These are phyloP conservation scores for Gracilaria vermiculophylla DNA, from an alignment of 23 red algal species.

Conservation along the genomic window DNA sequence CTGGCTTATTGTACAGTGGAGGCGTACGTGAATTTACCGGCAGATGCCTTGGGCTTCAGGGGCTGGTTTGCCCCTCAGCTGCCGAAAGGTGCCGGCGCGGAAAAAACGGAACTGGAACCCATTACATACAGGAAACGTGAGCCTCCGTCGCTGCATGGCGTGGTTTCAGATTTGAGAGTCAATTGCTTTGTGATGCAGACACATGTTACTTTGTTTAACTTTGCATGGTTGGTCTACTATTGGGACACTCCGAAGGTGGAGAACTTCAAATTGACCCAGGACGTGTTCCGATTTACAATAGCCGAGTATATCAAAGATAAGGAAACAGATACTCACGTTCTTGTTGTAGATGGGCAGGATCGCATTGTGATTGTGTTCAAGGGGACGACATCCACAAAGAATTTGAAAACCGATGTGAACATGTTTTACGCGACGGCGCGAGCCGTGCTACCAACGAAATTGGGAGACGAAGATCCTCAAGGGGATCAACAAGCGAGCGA, in stretches of 20 bases:
- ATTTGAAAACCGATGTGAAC: conserved; percentile 83
- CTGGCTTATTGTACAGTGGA: conserved; percentile 64
- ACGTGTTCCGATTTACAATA: conserved; percentile 68
- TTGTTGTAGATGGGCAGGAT: conserved; percentile 75
- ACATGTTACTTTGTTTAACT: conserved; percentile 83
- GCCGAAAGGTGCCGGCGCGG: conserved; percentile 38
- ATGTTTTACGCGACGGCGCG: conserved; percentile 66
- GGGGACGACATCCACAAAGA: conserved; percentile 81
- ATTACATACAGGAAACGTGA: conserved; percentile 84
- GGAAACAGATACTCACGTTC: conserved; percentile 80
- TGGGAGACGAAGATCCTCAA: conserved; percentile 50
- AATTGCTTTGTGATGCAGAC: conserved; percentile 89
- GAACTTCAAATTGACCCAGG: conserved; percentile 69
- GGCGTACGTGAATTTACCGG: conserved; percentile 78
- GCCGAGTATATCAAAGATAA: conserved; percentile 70
- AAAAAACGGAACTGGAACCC: conserved; percentile 57
- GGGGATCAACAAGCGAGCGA: conserved; percentile 30
- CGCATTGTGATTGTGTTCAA: conserved; percentile 87
- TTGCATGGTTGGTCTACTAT: conserved; percentile 87
- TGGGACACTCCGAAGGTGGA: conserved; percentile 81
- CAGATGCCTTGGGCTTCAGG: conserved; percentile 66
- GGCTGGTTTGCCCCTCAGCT: conserved; percentile 75
- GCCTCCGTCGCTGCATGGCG: conserved; percentile 61
- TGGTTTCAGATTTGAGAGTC: conserved; percentile 67
- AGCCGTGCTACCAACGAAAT: conserved; percentile 64